Conservation (phyloP, 1,284 basidiomycete species). For the Heliocybe sulcata region DNA sequence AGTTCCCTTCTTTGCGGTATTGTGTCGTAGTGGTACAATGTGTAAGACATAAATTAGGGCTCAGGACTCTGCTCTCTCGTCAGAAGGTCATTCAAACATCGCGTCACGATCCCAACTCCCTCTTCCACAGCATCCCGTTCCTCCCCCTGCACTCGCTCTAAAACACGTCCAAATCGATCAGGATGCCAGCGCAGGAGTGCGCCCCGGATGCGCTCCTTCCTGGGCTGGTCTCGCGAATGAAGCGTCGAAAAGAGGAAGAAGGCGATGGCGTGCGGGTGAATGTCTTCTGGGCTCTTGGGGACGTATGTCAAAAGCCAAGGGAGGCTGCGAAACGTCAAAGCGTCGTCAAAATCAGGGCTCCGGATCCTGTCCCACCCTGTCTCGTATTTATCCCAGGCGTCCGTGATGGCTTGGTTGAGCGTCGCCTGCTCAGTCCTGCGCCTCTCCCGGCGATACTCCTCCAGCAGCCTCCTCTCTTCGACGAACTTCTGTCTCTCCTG, state of each 20-base stretch:
- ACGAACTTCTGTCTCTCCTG: neutral
- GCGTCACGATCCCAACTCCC: conserved; percentile 50
- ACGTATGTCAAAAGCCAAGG: conserved; percentile 47
- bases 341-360: conserved; percentile 24
- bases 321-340: conserved; percentile 39
- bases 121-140: conserved; percentile 48
- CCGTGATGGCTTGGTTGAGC: conserved; percentile 12
- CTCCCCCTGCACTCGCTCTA: conserved; percentile 34
- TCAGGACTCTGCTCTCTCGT: conserved; percentile 26
- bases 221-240: conserved; percentile 39
- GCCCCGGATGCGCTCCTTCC: conserved; percentile 47
- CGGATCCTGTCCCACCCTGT: conserved; percentile 37
- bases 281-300: conserved; percentile 30
- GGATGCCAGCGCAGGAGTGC: conserved; percentile 63
- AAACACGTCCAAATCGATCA: conserved; percentile 46
- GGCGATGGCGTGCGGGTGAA: conserved; percentile 36
- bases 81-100: conserved; percentile 56
- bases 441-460: neutral
- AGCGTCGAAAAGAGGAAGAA: conserved; percentile 43
- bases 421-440: neutral
- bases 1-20: too few species aligned
- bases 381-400: conserved; percentile 51
- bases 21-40: too few species aligned
- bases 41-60: neutral
- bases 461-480: neutral